Base-by-base conservation (phyloP, 768 basidiomycete species). In the Mycena pura region DNA sequence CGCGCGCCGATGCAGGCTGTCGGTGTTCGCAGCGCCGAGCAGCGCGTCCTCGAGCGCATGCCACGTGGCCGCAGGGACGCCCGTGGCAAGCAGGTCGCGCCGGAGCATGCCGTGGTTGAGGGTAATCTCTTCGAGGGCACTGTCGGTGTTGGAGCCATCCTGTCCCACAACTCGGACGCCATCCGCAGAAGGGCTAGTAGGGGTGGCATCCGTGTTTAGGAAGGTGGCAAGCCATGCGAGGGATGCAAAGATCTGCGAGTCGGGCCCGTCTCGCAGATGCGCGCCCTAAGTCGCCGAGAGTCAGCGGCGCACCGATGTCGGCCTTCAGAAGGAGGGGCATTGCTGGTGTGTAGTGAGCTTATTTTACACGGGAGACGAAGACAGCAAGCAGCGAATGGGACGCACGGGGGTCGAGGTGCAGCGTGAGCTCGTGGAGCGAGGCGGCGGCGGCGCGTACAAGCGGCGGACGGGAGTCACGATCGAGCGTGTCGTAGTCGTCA, bases 361-460 rank as follows among this genome's bases (percentile, higher is more conserved):
- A 34, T 3, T 31, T 4, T 21, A 3, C 39, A 27, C 1, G 21
- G 2, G 3, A 36, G 27, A 14, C 3, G 6, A 25, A 45, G 15
- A 32, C 1, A 14, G 31, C 17, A 39, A 19, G 13, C 17, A 22
- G 22, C 19, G 24, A 21, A 3, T 36, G 9, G 21, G 22, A 60
- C 63, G 19, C 15, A 64, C 63, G 63, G 7, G 63, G 63, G 52
- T 65, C 64, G 22, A 65, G 44, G 24, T 45, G 36, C n/a, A 65
- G 50, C 10, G 39, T 53, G 31, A 65, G 34, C n/a, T 41, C 55
- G 8, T 47, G 36, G 17, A 65, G 25, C 1, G 44, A 29, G 9
- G 54, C 0, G 15, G 56, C 56, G 0, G 56, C 60, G 0, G 64
- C 60, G 1, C 31, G 45, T 0, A 65, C 60, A 6, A 65, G 19